Base-by-base conservation (phyloP, 371 early-diverging fungal genomes). In the Lichtheimia corymbifera region DNA sequence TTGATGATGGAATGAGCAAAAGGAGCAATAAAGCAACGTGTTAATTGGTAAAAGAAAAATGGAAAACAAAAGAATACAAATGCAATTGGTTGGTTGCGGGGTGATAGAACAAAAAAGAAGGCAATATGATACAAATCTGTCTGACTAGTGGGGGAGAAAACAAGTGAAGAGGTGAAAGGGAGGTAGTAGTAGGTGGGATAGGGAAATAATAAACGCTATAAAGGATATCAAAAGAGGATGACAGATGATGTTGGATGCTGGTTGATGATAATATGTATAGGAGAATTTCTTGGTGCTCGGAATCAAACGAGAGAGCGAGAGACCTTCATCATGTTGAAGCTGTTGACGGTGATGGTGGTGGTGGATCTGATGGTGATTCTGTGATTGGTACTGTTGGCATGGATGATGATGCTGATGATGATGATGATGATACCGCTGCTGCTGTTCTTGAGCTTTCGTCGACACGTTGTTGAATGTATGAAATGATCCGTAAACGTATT, bases 391-490 rank as follows among this genome's bases (percentile, higher is more conserved):
- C 22, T 22, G 22, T 5, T 17, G 55, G 55, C 24, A 42, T 35
- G 15, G 15, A 20, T 13, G 59, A 15, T 49, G 59, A 22, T 9
- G 17, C 4, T n/a, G 58, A 3, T n/a, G 59, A 20, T 12, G 59
- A 18, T 4, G 52, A 28, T 9, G 60, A 22, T 15, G 44, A 25
- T 3, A n/a, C 1, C 22, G 22, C 22, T 22, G 53, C 41, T 44
- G 17, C 40, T 18, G 15, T 43, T 15, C 6, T 35, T n/a, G 17
- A 22, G 25, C 20, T 42, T n/a, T 35, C 40, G 30, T 65, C 60
- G 35, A 65, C 60, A 25, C 60, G 60, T n/a, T 63, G 63, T 57
- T 70, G 67, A 27, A 67, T 70, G 50, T 69, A 71, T n/a, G 52
- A 51, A 12, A 64, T 58, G 12, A 72, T 45, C 41, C 49, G 58